phyloP scores from a whole-genome alignment of 116 monocot genomes.

The Iris pallida region DNA sequence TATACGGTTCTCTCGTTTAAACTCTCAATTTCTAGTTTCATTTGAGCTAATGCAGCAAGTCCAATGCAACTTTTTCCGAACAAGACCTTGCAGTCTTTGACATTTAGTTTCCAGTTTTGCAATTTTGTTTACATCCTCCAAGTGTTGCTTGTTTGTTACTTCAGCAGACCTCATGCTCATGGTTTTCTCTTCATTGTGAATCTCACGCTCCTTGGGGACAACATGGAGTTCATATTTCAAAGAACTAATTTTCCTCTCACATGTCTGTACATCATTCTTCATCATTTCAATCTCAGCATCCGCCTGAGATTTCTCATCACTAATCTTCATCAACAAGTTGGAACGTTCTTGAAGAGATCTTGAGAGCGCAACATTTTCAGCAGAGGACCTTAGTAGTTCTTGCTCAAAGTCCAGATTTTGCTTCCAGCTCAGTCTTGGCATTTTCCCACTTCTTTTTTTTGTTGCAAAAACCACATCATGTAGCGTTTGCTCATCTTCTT shows the following conservation, averaged over 20 bases:
- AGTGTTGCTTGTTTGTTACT: slow-evolving; percentile 63
- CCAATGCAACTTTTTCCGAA: slow-evolving; percentile 78
- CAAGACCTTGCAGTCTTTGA: slow-evolving; percentile 70
- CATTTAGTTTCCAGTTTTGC: slow-evolving; percentile 77
- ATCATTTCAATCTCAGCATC: slow-evolving; percentile 61
- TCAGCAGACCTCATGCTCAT: slow-evolving; percentile 63
- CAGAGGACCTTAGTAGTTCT: slow-evolving; percentile 57
- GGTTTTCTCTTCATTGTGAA: slow-evolving; percentile 78
- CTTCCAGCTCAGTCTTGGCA: slow-evolving; percentile 51
- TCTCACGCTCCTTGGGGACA: slow-evolving; percentile 72
- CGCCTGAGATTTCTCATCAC: slow-evolving; percentile 66
- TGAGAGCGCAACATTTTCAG: slow-evolving; percentile 64
- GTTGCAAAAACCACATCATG: slow-evolving; percentile 69
- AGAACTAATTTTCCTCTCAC: slow-evolving; percentile 67
- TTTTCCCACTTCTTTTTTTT: slow-evolving; percentile 72
- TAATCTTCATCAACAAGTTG: slow-evolving; percentile 52
- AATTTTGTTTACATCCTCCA: slow-evolving; percentile 82
- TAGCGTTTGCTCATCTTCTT: slow-evolving; percentile 73
- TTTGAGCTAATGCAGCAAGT: slow-evolving; percentile 85
- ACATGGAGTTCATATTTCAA: slow-evolving; percentile 70
- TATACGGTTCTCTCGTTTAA: slow-evolving; percentile 34
- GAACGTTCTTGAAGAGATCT: slow-evolving; percentile 67
- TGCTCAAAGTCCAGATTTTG: slow-evolving; percentile 58
- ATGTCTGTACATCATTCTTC: slow-evolving; percentile 46
- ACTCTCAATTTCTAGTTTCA: slow-evolving; percentile 78